Conservation (phyloP, 225 moss, liverwort and hornwort species). For the Physcomitrium patens region DNA sequence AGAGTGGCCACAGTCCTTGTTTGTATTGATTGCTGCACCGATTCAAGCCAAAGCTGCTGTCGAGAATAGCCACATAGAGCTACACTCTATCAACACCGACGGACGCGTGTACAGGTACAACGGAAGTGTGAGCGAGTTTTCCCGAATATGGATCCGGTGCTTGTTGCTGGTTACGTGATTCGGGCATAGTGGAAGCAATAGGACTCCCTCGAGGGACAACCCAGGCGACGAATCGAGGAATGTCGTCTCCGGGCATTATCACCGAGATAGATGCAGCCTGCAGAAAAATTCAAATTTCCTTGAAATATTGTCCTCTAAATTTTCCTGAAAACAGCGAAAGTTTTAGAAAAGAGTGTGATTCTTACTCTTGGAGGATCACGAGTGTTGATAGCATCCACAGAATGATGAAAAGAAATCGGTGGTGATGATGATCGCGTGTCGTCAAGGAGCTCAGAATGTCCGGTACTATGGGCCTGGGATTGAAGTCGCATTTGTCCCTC, state of each 20-base stretch:
- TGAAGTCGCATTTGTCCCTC: conserved; percentile 39
- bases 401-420: conserved; percentile 10
- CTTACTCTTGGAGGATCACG: conserved; percentile 18
- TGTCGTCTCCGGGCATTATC: conserved; percentile 52
- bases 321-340: background rate
- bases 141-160: conserved; percentile 7
- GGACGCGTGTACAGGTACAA: background rate
- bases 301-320: too few species aligned
- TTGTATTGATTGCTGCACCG: too few species aligned
- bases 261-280: conserved; percentile 48
- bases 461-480: conserved; percentile 1
- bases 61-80: too few species aligned
- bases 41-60: too few species aligned
- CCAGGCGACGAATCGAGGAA: conserved; percentile 54
- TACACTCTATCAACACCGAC: too few species aligned
- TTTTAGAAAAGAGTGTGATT: background rate
- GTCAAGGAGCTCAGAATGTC: conserved; percentile 19
- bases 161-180: background rate
- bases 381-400: background rate
- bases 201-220: conserved; percentile 28
- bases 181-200: conserved; percentile 12
- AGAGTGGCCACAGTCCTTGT: too few species aligned
- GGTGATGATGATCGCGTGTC: conserved; percentile 9
- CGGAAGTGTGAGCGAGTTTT: conserved; percentile 8
- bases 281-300: background rate